Percentiles rank a stretch among this genome's conserved stretches.
These are phyloP conservation scores for Citrus unshiu DNA, from an alignment of 345 rosid genomes.

Conservation along the genomic window DNA sequence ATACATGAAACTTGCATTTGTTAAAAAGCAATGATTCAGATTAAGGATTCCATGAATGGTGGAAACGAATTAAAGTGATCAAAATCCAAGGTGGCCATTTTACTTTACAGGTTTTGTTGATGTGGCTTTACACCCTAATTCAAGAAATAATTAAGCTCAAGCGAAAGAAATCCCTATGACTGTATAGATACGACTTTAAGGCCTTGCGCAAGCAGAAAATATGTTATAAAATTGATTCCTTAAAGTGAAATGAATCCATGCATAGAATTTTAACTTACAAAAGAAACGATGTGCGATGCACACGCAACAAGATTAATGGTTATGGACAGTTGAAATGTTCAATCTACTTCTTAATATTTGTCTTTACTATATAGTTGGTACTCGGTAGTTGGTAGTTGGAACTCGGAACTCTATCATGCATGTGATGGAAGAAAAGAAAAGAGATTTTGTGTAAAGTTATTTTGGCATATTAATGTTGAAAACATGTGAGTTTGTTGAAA, in stretches of 20 bases:
- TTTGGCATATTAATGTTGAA: not conserved
- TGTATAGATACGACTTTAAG: not conserved
- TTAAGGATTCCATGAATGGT: constrained; percentile 25
- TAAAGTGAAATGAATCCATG: not conserved
- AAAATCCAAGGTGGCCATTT: constrained; percentile 5
- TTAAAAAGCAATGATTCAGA: not conserved
- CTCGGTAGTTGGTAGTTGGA: not conserved
- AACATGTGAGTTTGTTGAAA: not conserved
- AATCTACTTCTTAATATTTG: not conserved
- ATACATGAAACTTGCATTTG: constrained; percentile 12
- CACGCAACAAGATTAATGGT: not conserved
- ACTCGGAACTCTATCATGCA: not conserved
- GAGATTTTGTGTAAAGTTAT: not conserved
- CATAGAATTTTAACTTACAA: not conserved
- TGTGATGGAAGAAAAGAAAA: too few relatives aligned
- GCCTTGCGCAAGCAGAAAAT: not conserved
- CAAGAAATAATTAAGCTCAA: not conserved
- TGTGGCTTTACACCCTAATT: not conserved
- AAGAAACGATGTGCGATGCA: not conserved
- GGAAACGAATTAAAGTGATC: not conserved
- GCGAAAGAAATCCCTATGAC: not conserved
- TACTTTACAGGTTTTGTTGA: constrained; percentile 26
- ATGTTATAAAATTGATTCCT: not conserved
- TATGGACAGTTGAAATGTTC: not conserved
- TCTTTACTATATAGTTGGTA: not conserved